Evolutionary conservation across 202 grass and related monocot genomes (phyloP), one percentile per base, ranked within the genome.

Genomic region (Carex sylvatica): DNA sequence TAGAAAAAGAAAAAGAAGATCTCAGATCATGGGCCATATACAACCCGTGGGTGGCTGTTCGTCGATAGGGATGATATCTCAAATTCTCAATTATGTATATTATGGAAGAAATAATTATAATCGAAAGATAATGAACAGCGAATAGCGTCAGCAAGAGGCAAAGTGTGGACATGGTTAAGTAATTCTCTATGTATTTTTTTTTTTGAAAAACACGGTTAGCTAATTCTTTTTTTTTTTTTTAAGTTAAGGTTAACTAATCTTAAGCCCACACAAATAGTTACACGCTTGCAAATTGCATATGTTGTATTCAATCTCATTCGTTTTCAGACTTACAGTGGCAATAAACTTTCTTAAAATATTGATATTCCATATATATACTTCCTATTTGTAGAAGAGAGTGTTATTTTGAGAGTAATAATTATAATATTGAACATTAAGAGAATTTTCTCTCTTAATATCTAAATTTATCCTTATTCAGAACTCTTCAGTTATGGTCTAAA

Each of bases 1-100:
- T 69, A 82, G 80, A 82, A 82, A 80, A 82, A 82, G 62, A 66
- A 82, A 68, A 69, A 82, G 62, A 69, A 82, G 62, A 82, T 82
- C 65, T 82, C 80, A 82, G 80, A 82, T 54, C 65, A 67, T 61
- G 78, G 63, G 63, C 56, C 80, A 70, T 82, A 35, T 54, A 54
- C 11, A 35, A 69, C 63, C 59, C 42, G 14, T 68, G n/a, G n/a
- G 40, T 65, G 28, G 20, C 61, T 65, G 40, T 49, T 81, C 42
- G 61, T 81, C 16, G 1, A 42, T 35, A 9, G 46, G 46, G 46
- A 63, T 53, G 30, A 4, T 31, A 23, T 12, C 16, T 70, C 33
- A 9, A 70, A 69, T 71, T 42, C 7, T 62, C 60, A 24, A 62
- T 20, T 59, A 62, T 62, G 22, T 12, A 71, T 71, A 11, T 44